Conservation (phyloP, 495 filamentous ascomycete species). For the Aspergillus indologenus region DNA sequence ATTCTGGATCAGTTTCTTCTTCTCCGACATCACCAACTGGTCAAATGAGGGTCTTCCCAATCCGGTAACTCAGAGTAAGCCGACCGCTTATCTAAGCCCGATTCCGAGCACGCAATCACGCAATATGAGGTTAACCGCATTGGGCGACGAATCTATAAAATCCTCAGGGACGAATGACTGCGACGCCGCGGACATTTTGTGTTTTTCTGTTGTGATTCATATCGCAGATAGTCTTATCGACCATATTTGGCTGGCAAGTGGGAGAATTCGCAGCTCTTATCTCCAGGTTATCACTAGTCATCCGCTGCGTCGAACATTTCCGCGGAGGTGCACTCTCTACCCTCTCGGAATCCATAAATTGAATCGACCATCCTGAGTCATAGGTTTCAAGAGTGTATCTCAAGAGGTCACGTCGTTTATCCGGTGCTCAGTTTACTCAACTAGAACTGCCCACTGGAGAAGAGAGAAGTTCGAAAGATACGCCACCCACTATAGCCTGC, state of each 20-base stretch:
- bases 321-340: conserved; percentile 25
- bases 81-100: not conserved
- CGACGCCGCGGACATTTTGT: not conserved
- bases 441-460: not conserved
- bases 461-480: not conserved
- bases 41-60: not conserved
- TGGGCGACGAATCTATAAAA: conserved; percentile 13
- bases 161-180: not conserved
- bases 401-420: not conserved
- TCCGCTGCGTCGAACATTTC: conserved; percentile 20
- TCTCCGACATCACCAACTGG: not conserved
- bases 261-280: conserved; percentile 17
- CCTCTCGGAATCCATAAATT: not conserved
- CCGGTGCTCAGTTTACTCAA: not conserved
- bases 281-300: conserved; percentile 8
- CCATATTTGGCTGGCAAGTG: conserved; percentile 6
- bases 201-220: conserved; percentile 14
- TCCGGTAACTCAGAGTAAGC: not conserved
- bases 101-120: conserved; percentile 19
- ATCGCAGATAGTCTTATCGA: conserved; percentile 22
- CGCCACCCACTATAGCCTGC: not conserved
- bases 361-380: not conserved
- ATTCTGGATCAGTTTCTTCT: no score
- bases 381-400: not conserved
- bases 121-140: conserved; percentile 28